Evolutionary conservation across 129 eudicot genomes (phyloP).

Genomic region (Daucus carota): DNA sequence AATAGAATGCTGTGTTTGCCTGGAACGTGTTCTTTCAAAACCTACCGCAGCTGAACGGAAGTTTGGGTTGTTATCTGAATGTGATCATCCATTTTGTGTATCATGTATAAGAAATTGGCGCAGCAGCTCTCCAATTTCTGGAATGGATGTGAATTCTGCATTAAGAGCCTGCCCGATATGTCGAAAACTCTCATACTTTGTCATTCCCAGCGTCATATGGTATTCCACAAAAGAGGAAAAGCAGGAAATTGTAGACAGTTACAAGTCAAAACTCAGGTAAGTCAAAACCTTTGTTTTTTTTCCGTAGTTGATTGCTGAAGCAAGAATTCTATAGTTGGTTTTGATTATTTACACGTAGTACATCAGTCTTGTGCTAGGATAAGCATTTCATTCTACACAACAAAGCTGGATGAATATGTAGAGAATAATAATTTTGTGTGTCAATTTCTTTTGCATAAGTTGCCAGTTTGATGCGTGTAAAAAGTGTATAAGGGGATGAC

Average conservation of each 20-base stretch:
- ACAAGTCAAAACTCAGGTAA: constrained; percentile 4
- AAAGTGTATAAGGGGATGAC: background rate
- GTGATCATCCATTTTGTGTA: constrained; percentile 93
- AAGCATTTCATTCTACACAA: background rate
- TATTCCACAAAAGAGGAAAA: constrained; percentile 74
- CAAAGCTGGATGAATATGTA: background rate
- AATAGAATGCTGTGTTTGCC: constrained; percentile 91
- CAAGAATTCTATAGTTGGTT: background rate
- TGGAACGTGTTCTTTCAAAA: constrained; percentile 74
- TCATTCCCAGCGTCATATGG: constrained; percentile 93
- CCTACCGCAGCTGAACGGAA: constrained; percentile 66
- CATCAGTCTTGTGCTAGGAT: background rate
- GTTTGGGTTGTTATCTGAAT: constrained; percentile 81
- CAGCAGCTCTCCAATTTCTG: constrained; percentile 71
- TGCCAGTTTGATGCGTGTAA: background rate
- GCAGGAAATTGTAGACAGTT: constrained; percentile 60
- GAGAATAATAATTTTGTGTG: background rate
- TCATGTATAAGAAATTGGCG: constrained; percentile 94
- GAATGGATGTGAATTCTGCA: constrained; percentile 80
- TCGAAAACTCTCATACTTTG: constrained; percentile 84
- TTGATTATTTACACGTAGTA: background rate
- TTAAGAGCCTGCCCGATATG: constrained; percentile 92
- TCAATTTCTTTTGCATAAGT: background rate
- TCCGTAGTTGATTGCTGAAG: background rate
- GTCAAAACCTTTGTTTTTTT: background rate